Conservation (phyloP, 139 green algal species). For the Ulvella scutata region DNA sequence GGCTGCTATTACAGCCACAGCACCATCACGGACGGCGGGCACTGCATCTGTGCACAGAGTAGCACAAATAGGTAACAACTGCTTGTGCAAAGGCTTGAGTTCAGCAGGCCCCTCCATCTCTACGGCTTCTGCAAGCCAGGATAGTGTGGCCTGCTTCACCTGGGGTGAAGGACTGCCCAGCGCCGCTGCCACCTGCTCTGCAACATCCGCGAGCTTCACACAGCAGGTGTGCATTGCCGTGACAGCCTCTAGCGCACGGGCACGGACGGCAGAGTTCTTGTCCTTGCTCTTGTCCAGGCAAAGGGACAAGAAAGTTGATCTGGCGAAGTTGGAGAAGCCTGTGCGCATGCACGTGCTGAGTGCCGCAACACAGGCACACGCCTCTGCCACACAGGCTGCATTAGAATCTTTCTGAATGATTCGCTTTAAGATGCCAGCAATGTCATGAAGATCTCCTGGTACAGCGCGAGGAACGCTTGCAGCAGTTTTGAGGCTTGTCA, state of each 20-base stretch:
- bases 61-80: neutral
- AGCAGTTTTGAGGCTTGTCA: slow-evolving; percentile 37
- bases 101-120: neutral
- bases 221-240: neutral
- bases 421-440: neutral
- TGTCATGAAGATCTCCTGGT: neutral
- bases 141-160: neutral
- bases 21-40: neutral
- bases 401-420: slow-evolving; percentile 4
- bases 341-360: neutral
- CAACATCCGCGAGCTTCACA: neutral
- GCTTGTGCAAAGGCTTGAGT: neutral
- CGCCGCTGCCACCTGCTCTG: neutral
- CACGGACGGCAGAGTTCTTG: neutral
- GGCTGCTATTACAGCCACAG: neutral
- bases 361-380: neutral
- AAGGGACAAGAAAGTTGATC: neutral
- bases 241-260: neutral
- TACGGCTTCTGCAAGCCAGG: neutral
- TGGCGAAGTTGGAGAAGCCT: neutral
- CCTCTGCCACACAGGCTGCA: neutral
- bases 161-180: neutral
- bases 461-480: slow-evolving; percentile 9
- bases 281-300: neutral
- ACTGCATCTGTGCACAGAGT: neutral